Base-by-base conservation (phyloP, 768 basidiomycete genomes). In the Leucocoprinus leucothites region DNA sequence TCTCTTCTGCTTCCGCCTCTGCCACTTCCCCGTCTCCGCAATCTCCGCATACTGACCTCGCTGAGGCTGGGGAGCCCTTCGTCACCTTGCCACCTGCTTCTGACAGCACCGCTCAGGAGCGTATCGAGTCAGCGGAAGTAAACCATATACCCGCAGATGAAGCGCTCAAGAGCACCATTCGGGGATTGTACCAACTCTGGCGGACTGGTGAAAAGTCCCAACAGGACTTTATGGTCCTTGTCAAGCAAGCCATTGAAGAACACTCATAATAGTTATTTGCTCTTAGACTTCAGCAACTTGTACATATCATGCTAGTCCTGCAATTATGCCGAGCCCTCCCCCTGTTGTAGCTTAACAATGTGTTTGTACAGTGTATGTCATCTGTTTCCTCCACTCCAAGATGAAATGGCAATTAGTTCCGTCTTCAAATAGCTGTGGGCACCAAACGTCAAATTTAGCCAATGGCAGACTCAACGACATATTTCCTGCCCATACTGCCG, bases 111-210 rank as follows among this genome's bases (percentile, higher is more conserved):
- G 57, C 61, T 14, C 31, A 31, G 57, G 57, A 21, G 55, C 59
- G 25, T 40, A 48, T 18, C 24, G 44, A 8, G 43, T 50, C 22
- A 25, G 50, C 22, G 35, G 56, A 56, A 60, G 64, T 44, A 56
- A 38, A 13, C 38, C 14, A 11, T n/a, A 38, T 9, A n/a, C 38
- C 61, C 18, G 54, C 57, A 50, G 67, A 75, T 46, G 71, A 72
- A 24, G 75, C 79, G 18, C 67, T 88, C 44, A 74, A 71, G 38
- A 76, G 81, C 35, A 74, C 78, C 28, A 76, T 87, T 47, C 75
- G 71, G 56, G 79, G 82, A 1, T 64, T 89, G 38, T 87, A 81
- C 65, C 71, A 65, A 25, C 74, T 88, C 19, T 88, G 87, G 86
- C 80, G 70, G 63, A 62, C 74, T 9, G 69, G 74, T 25, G 70